A percentile compares a stretch with the other conserved stretches of the same genome.
phyloP scores from a whole-genome alignment of 352 stramenopile species.

The Globisporangium mamillatum region DNA sequence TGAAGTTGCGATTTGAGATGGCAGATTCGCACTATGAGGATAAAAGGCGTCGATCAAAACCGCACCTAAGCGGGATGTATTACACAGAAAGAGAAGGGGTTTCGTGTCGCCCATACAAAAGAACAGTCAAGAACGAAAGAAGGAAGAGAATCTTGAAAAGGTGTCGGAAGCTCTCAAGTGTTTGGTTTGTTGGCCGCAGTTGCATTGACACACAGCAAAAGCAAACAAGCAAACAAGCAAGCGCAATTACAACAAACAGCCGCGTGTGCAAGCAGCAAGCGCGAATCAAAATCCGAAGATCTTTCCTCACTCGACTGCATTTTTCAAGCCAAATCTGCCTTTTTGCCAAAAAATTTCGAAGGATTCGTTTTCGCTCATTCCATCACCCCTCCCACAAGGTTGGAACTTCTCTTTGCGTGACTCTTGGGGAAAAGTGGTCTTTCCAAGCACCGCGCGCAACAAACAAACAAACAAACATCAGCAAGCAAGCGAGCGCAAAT shows the following conservation, averaged over 20 bases:
- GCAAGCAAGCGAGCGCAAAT: not conserved
- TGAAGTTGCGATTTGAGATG: not conserved
- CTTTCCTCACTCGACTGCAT: not conserved
- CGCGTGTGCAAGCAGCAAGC: not conserved
- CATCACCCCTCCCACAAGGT: not conserved
- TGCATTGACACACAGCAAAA: no score
- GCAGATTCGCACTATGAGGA: not conserved
- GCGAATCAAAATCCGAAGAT: not conserved
- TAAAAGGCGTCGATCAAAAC: not conserved
- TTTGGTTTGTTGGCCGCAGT: not conserved
- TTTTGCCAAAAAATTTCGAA: constrained; percentile 2
- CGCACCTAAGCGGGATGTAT: not conserved
- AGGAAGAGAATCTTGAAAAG: constrained; percentile 1
- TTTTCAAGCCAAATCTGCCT: not conserved
- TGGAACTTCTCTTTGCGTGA: not conserved
- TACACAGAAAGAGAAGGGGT: no score
- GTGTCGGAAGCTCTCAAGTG: not conserved
- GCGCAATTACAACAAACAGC: not conserved
- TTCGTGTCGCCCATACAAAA: not conserved
- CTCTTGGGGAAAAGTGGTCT: not conserved
- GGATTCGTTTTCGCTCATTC: not conserved
- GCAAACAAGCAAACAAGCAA: not conserved
- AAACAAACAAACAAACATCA: not conserved
- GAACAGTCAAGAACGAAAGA: no score
- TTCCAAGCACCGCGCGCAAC: not conserved